These are phyloP conservation scores for Citrus hindsii DNA, from an alignment of 345 rosid genomes.

Conservation along the genomic window DNA sequence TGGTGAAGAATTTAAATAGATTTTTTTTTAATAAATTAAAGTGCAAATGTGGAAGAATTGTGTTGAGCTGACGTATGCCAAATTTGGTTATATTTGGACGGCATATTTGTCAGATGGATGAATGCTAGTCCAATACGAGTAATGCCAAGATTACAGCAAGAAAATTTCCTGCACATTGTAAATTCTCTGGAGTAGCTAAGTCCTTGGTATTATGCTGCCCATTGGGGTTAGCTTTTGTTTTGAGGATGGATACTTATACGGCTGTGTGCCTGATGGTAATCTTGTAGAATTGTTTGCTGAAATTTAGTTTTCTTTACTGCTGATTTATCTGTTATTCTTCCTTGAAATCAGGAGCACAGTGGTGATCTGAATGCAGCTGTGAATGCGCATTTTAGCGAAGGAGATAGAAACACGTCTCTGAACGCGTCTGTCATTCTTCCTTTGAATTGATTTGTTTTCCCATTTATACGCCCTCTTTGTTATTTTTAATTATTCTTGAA, in stretches of 20 bases:
- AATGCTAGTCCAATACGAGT: neutral
- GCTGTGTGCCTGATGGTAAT: neutral
- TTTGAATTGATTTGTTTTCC: neutral
- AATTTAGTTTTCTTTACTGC: slow-evolving; percentile 1
- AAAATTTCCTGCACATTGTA: neutral
- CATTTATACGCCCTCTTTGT: neutral
- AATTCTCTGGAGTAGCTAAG: neutral
- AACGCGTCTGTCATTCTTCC: slow-evolving; percentile 7
- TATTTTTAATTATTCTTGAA: too few relatives aligned
- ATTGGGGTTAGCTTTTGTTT: neutral
- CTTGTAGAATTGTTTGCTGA: neutral
- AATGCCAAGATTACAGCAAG: neutral
- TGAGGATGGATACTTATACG: neutral
- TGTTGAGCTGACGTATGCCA: neutral
- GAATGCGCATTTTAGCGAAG: slow-evolving; percentile 82
- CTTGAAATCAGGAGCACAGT: slow-evolving; percentile 62
- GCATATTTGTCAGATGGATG: neutral
- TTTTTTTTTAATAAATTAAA: neutral
- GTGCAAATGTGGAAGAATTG: neutral
- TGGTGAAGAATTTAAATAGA: neutral
- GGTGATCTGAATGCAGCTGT: slow-evolving; percentile 96
- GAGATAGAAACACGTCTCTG: slow-evolving; percentile 65
- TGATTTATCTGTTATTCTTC: slow-evolving; percentile 17
- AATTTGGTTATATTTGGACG: neutral
- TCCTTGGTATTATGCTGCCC: neutral